Evolutionary conservation across 495 filamentous ascomycete genomes (phyloP), one percentile per base, ranked within the genome.

Genomic region (Acidiella bohemica): DNA sequence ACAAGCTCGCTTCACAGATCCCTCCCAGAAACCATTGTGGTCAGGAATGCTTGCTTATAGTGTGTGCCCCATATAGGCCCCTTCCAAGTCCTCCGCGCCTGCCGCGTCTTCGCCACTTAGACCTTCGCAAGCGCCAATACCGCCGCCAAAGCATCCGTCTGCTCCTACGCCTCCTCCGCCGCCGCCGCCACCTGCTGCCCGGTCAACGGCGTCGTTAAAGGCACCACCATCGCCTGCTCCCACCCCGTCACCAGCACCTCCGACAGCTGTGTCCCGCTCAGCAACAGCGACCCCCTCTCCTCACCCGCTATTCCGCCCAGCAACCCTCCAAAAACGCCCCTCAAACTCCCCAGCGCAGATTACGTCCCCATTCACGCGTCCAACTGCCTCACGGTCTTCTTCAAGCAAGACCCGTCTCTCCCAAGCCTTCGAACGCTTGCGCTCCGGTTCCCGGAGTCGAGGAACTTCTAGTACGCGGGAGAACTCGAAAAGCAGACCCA

Each of bases 11-110:
- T n/a, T n/a, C n/a, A n/a, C n/a, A n/a, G n/a, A n/a, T n/a, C n/a
- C n/a, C n/a, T n/a, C n/a, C n/a, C n/a, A n/a, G n/a, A n/a, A n/a
- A n/a, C n/a, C n/a, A n/a, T n/a, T 13, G 7, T 22, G 11, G 8
- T 33, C 9, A 36, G 11, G 34, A 25, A 12, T 14, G n/a, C 44
- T 24, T 31, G 39, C 46, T 49, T 30, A 49, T 49, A 35, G 46
- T 49, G 44, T 44, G 46, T 49, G 16, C 34, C 41, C 22, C 26
- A 21, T 44, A 49, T 24, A 28, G 18, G 12, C 44, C 19, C 21
- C 22, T 35, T 23, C 36, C 27, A 13, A 32, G 14, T n/a, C 17
- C 20, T 8, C 25, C 5, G 14, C 39, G 18, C 21, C 41, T 19
- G 19, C 32, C 17, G 23, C 31, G n/a, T 36, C 41, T 14, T 17